Conservation (phyloP, 176 grass and related monocot genomes). For the Melocanna baccifera region DNA sequence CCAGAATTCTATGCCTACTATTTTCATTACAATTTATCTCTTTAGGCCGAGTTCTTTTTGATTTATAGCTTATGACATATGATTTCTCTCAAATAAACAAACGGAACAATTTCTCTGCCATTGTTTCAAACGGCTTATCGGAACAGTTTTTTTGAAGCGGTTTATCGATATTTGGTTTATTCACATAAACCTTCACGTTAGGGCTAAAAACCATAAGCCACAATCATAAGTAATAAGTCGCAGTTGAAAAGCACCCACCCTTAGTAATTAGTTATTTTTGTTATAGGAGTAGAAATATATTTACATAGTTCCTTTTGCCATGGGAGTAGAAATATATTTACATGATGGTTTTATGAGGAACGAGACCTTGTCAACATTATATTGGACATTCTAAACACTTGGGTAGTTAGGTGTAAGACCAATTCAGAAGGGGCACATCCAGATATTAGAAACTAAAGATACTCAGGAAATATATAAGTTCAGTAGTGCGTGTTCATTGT, state of each 20-base stretch:
- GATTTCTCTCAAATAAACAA: too few species aligned
- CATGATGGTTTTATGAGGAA: background rate
- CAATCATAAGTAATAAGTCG: too few species aligned
- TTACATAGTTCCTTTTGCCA: background rate
- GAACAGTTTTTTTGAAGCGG: too few species aligned
- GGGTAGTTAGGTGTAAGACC: background rate
- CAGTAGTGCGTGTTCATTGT: background rate
- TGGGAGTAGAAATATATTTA: background rate
- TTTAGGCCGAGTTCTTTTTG: background rate
- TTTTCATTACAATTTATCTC: background rate
- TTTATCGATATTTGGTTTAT: too few species aligned
- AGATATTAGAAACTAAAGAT: background rate
- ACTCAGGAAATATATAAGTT: background rate
- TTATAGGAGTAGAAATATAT: background rate
- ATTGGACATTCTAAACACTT: background rate
- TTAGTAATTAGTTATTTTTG: background rate
- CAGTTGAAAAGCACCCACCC: too few species aligned
- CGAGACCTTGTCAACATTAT: background rate
- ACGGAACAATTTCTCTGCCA: too few species aligned
- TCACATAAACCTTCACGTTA: too few species aligned
- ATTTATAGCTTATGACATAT: too few species aligned
- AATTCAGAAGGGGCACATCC: conserved; percentile 12
- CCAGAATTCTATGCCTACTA: background rate
- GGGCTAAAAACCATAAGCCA: too few species aligned
- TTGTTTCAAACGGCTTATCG: too few species aligned